phyloP scores from a whole-genome alignment of 305 asterid species.

The Fraxinus latifolia region DNA sequence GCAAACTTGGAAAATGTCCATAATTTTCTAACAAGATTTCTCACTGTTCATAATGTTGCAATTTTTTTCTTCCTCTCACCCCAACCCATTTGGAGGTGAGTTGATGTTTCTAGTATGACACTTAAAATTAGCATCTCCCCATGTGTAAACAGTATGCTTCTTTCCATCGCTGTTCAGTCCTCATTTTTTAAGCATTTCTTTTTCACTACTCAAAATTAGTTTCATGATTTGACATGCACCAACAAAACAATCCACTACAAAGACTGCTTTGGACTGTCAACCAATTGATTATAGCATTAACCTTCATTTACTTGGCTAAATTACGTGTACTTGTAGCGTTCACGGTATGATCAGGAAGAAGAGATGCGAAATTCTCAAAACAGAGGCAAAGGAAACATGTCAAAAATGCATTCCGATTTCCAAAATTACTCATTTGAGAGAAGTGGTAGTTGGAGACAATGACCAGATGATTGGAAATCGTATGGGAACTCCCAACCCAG shows the following conservation, averaged over 20 bases:
- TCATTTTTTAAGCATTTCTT: background rate
- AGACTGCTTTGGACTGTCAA: background rate
- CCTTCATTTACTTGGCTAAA: conserved; percentile 20
- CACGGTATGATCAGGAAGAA: conserved; percentile 76
- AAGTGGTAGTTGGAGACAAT: conserved; percentile 42
- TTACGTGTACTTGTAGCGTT: conserved; percentile 53
- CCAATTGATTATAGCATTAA: background rate
- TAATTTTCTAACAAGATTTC: background rate
- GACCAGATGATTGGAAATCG: conserved; percentile 56
- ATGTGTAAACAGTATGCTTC: background rate
- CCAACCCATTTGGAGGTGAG: background rate
- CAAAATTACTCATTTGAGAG: conserved; percentile 46
- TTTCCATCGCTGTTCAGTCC: background rate
- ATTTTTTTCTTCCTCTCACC: background rate
- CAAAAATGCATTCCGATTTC: conserved; percentile 40
- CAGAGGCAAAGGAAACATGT: conserved; percentile 43
- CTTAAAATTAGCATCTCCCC: background rate
- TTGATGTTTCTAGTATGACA: background rate
- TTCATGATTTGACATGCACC: background rate
- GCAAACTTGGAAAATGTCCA: background rate
- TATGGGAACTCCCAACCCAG: conserved; percentile 41
- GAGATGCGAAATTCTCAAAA: conserved; percentile 55
- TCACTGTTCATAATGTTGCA: background rate
- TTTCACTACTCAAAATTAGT: background rate
- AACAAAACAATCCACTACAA: background rate